phyloP scores from a whole-genome alignment of 768 basidiomycete species.

The Suillus weaverae region DNA sequence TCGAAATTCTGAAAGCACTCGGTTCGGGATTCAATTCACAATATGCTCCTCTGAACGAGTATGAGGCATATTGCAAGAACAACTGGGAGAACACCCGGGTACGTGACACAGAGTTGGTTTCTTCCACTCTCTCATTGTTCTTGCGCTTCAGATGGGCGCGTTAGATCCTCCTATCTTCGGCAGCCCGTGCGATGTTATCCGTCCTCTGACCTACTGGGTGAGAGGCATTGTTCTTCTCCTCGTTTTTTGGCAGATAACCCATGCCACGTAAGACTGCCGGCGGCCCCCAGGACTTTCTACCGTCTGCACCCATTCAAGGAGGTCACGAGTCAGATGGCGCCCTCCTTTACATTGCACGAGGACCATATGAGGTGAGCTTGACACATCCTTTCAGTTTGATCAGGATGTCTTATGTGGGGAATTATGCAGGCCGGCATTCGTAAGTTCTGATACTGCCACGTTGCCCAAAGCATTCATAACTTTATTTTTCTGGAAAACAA shows the following conservation, averaged over 20 bases:
- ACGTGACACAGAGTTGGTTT: background rate
- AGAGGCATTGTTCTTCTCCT: no score
- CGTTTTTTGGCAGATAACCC: no score
- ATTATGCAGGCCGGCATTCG: background rate
- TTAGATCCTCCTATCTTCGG: background rate
- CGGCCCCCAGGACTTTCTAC: background rate
- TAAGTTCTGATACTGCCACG: background rate
- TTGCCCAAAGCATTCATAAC: background rate
- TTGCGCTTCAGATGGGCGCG: no score
- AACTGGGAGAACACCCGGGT: background rate
- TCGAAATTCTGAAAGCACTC: background rate
- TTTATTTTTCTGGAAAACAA: background rate
- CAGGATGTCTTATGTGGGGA: background rate
- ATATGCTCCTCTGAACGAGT: constrained; percentile 5
- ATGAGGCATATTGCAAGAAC: constrained; percentile 6
- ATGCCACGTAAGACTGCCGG: background rate
- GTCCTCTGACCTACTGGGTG: background rate
- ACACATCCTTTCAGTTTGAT: background rate
- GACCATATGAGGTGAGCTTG: background rate
- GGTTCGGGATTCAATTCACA: background rate
- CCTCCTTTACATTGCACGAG: constrained; percentile 1
- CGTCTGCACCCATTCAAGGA: background rate
- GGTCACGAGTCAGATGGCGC: background rate
- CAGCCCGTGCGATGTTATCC: constrained; percentile 1
- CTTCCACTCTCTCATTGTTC: no score